Evolutionary conservation across 441 rosid genomes (phyloP).

Genomic region (Brassica hybrid): DNA sequence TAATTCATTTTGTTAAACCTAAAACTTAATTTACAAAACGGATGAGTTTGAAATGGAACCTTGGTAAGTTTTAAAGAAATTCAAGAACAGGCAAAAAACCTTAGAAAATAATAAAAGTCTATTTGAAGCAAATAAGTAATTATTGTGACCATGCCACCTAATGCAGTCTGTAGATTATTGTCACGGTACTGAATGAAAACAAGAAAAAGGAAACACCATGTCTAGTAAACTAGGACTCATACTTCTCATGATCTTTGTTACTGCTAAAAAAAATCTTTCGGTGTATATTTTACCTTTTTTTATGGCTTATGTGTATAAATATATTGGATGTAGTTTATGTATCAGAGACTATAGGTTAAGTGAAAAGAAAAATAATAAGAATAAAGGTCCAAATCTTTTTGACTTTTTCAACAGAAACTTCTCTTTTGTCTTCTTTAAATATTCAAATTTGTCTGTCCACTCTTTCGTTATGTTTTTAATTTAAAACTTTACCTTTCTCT

Average conservation of each 20-base stretch:
- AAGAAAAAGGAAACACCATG: slow-evolving; percentile 21
- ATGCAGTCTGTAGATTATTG: neutral
- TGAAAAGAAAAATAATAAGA: too few relatives aligned
- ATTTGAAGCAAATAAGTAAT: neutral
- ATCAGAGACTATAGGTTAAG: neutral
- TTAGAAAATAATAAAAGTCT: neutral
- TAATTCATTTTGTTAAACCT: neutral
- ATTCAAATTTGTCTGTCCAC: slow-evolving; percentile 20
- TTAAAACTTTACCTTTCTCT: neutral
- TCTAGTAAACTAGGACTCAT: slow-evolving; percentile 27
- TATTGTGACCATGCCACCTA: neutral
- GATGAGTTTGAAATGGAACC: neutral
- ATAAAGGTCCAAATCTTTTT: too few relatives aligned
- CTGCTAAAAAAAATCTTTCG: slow-evolving; percentile 1
- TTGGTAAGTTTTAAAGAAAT: neutral
- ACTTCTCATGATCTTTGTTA: slow-evolving; percentile 26
- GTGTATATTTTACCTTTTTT: slow-evolving; percentile 8
- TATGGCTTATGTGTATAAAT: neutral
- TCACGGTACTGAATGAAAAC: slow-evolving; percentile 13
- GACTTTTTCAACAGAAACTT: too few relatives aligned
- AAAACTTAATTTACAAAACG: neutral
- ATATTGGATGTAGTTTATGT: neutral
- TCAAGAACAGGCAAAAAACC: slow-evolving; percentile 8
- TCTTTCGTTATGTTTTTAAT: slow-evolving; percentile 6
- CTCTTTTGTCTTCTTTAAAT: slow-evolving; percentile 15